A percentile compares a stretch with the other conserved stretches of the same genome.
Conservation (phyloP, 441 rosid genomes). For the Croton setiger region DNA sequence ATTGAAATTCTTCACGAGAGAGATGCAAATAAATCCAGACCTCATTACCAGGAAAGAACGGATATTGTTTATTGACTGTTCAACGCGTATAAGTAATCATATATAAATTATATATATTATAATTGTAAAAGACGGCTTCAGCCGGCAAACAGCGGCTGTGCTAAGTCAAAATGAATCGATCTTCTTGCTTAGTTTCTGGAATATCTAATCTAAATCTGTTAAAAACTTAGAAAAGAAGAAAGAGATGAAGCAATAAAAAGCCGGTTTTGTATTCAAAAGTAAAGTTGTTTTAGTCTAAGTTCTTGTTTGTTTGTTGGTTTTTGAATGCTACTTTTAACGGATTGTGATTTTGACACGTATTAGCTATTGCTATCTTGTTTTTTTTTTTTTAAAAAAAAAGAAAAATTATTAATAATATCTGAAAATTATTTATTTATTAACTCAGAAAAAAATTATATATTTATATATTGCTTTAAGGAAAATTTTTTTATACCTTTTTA, state of each 20-base stretch:
- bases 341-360: slow-evolving; percentile 16
- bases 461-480: too few species aligned
- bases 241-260: slow-evolving; percentile 10
- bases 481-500: too few species aligned
- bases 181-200: not conserved
- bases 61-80: slow-evolving; percentile 18
- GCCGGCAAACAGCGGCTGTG: slow-evolving; percentile 18
- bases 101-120: not conserved
- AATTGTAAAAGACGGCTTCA: slow-evolving; percentile 24
- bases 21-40: not conserved
- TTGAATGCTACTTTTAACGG: slow-evolving; percentile 13
- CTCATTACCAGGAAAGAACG: slow-evolving; percentile 26
- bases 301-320: not conserved
- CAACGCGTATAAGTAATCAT: slow-evolving; percentile 30
- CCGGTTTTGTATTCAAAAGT: slow-evolving; percentile 10
- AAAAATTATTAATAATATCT: not conserved
- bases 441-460: too few species aligned
- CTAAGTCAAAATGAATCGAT: slow-evolving; percentile 4
- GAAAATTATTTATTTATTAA: too few species aligned
- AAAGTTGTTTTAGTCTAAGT: not conserved
- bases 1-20: not conserved
- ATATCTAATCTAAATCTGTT: not conserved
- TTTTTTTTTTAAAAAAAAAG: not conserved
- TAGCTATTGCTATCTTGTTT: not conserved
- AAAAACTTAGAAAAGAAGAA: not conserved